phyloP scores from a whole-genome alignment of 169 alveolate species.

The Plasmodium gallinaceum region DNA sequence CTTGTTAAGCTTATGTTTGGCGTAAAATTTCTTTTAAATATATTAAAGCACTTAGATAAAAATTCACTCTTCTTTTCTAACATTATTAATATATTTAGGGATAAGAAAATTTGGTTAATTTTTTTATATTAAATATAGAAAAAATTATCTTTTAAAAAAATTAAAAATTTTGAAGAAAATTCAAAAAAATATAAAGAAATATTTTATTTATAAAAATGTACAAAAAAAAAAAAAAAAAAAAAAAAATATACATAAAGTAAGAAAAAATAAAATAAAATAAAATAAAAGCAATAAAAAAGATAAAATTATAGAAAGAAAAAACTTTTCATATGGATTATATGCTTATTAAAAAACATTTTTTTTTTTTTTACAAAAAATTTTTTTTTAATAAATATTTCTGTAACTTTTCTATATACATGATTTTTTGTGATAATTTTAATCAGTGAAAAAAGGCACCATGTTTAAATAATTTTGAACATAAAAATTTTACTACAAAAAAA shows the following conservation, averaged over 20 bases:
- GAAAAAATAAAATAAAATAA: not conserved
- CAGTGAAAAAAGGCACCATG: no score
- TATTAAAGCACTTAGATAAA: constrained; percentile 49
- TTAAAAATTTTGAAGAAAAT: not conserved
- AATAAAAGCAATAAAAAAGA: not conserved
- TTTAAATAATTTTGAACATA: no score
- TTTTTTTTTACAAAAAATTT: no score
- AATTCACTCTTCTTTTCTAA: constrained; percentile 18
- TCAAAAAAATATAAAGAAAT: not conserved
- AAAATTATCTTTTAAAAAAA: constrained; percentile 1
- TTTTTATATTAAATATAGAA: not conserved
- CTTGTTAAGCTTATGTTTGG: constrained; percentile 63
- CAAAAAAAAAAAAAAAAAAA: no score
- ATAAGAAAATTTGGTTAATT: not conserved
- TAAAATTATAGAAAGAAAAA: not conserved
- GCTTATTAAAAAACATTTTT: not conserved
- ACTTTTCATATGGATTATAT: no score
- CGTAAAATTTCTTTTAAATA: constrained; percentile 31
- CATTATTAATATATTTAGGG: constrained; percentile 18
- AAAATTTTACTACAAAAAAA: no score
- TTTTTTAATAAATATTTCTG: no score
- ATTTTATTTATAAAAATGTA: no score
- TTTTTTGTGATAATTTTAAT: no score
- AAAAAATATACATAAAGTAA: no score
- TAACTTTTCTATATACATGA: no score